A percentile compares a stretch with the other conserved stretches of the same genome.
phyloP scores from a whole-genome alignment of 805 yeast species.

The Yarrowia sp. region DNA sequence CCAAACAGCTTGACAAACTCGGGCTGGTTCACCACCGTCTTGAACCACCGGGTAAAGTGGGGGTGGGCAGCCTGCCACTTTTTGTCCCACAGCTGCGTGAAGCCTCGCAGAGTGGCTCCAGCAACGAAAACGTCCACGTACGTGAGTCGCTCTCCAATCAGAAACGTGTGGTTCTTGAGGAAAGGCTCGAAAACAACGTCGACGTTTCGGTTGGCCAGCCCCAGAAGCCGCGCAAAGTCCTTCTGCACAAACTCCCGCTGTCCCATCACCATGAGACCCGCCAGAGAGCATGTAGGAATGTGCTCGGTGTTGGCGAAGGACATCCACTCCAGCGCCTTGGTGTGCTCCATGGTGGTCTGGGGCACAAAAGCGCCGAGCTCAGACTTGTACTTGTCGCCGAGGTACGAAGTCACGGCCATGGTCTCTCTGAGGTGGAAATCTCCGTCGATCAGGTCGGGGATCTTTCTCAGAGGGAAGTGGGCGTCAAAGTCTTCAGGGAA shows the following conservation, averaged over 20 bases:
- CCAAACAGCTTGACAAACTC: slow-evolving; percentile 50
- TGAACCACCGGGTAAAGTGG: slow-evolving; percentile 66
- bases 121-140: slow-evolving; percentile 65
- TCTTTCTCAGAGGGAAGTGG: slow-evolving; percentile 55
- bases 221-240: slow-evolving; percentile 47
- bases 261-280: slow-evolving; percentile 64
- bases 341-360: slow-evolving; percentile 55
- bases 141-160: slow-evolving; percentile 65
- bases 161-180: slow-evolving; percentile 59
- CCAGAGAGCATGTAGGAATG: slow-evolving; percentile 47
- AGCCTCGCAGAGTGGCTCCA: slow-evolving; percentile 51
- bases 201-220: slow-evolving; percentile 40
- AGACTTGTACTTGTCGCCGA: not conserved
- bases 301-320: slow-evolving; percentile 73
- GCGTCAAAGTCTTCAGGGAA: slow-evolving; percentile 43
- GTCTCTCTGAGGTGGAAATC: slow-evolving; percentile 64
- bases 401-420: slow-evolving; percentile 57
- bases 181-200: slow-evolving; percentile 51
- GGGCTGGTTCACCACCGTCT: slow-evolving; percentile 49
- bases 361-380: slow-evolving; percentile 58
- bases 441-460: slow-evolving; percentile 63
- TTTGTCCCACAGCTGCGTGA: slow-evolving; percentile 57
- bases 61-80: slow-evolving; percentile 67
- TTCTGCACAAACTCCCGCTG: slow-evolving; percentile 74
- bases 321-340: slow-evolving; percentile 70